A percentile compares a stretch with the other conserved stretches of the same genome.
Evolutionary conservation across 2,329 filamentous ascomycete genomes (phyloP).

Genomic region (Bipolaris oryzae): DNA sequence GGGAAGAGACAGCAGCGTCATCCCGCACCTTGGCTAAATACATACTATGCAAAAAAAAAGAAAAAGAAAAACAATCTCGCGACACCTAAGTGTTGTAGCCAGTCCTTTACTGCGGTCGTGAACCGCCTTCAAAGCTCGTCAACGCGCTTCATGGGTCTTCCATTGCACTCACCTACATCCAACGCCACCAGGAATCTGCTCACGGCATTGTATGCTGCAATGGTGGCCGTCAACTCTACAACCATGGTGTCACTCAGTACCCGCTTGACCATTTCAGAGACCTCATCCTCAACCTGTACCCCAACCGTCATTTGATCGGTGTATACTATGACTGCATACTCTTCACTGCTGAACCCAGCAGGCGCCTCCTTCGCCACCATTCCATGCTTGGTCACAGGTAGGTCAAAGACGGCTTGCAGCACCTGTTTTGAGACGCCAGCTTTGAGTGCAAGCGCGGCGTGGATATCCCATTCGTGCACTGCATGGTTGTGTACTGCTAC

Average conservation of each 20-base stretch:
- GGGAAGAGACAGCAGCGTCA: slow-evolving; percentile 22
- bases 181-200: slow-evolving; percentile 82
- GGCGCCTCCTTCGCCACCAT: slow-evolving; percentile 23
- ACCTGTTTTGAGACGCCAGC: slow-evolving; percentile 65
- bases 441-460: slow-evolving; percentile 69
- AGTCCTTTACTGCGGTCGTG: not conserved
- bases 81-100: not conserved
- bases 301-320: slow-evolving; percentile 83
- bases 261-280: slow-evolving; percentile 66
- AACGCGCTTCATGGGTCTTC: slow-evolving; percentile 39
- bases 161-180: slow-evolving; percentile 62
- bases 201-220: slow-evolving; percentile 83
- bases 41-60: not conserved
- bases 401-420: slow-evolving; percentile 55
- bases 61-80: not conserved
- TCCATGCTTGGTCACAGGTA: slow-evolving; percentile 30
- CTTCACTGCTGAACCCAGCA: slow-evolving; percentile 51
- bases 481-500: slow-evolving; percentile 83
- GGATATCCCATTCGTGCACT: slow-evolving; percentile 85
- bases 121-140: slow-evolving; percentile 30
- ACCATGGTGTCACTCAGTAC: slow-evolving; percentile 72
- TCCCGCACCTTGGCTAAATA: slow-evolving; percentile 15
- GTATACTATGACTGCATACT: slow-evolving; percentile 74
- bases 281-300: slow-evolving; percentile 70
- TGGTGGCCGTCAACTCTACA: slow-evolving; percentile 79